A percentile compares a stretch with the other conserved stretches of the same genome.
Evolutionary conservation across 345 rosid species (phyloP).

Genomic region (Eucalyptus virginea): DNA sequence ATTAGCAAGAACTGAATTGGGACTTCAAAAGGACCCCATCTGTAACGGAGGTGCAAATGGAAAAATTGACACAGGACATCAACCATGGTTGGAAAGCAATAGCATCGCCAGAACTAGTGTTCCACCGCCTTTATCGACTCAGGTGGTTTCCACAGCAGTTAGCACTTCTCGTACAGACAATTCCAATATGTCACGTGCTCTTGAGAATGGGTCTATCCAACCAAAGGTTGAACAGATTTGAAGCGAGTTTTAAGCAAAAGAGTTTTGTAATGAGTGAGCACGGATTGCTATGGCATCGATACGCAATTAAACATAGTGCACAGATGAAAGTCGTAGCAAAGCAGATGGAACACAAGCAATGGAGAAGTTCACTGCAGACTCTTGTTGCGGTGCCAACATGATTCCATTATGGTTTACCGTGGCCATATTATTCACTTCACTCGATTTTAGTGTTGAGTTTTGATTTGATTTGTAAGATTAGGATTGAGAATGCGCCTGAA

Average conservation of each 20-base stretch:
- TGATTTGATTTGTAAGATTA: neutral
- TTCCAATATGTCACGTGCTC: conserved; percentile 15
- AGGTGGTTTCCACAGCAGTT: conserved; percentile 11
- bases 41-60: conserved; percentile 16
- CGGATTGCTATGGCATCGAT: neutral
- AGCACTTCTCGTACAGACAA: conserved; percentile 8
- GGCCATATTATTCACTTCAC: neutral
- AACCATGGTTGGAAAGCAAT: conserved; percentile 26
- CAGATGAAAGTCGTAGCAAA: neutral
- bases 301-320: neutral
- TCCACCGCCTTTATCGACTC: conserved; percentile 14
- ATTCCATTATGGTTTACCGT: neutral
- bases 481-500: neutral
- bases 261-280: neutral
- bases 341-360: neutral
- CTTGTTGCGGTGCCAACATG: neutral
- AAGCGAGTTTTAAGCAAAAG: neutral
- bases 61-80: conserved; percentile 35
- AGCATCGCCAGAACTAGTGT: conserved; percentile 24
- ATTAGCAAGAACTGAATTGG: conserved; percentile 49
- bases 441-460: neutral
- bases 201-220: conserved; percentile 30
- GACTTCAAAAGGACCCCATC: conserved; percentile 24
- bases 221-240: conserved; percentile 12
- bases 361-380: neutral